Conservation (phyloP, 2,329 filamentous ascomycete genomes). For the Fonsecaea multimorphosa region DNA sequence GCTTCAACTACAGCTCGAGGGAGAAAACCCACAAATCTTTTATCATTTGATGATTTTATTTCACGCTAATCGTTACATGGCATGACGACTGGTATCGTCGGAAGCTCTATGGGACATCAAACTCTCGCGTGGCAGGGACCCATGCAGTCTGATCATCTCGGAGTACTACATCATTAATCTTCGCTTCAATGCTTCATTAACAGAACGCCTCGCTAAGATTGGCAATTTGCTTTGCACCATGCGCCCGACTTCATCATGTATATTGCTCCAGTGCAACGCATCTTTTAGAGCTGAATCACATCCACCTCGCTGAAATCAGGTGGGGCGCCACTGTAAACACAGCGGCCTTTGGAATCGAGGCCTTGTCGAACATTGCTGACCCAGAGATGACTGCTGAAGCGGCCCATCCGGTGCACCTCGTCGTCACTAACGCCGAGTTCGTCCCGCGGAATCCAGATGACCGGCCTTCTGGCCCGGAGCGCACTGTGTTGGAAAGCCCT, state of each 20-base stretch:
- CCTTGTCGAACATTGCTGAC: constrained; percentile 93
- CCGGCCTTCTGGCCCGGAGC: constrained; percentile 80
- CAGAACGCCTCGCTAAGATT: neutral
- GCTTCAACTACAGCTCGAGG: too few relatives aligned
- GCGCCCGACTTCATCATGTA: neutral
- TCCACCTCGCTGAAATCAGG: constrained; percentile 90
- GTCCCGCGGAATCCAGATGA: constrained; percentile 92
- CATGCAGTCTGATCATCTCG: too few relatives aligned
- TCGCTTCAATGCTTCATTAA: too few relatives aligned
- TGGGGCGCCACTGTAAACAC: constrained; percentile 82
- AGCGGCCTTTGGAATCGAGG: constrained; percentile 79
- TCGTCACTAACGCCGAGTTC: constrained; percentile 90
- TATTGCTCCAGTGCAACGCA: neutral
- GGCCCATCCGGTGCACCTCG: constrained; percentile 78
- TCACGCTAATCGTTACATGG: too few relatives aligned
- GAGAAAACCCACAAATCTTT: too few relatives aligned
- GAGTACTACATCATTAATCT: too few relatives aligned
- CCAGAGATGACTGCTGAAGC: constrained; percentile 78
- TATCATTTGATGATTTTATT: too few relatives aligned
- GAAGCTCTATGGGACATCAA: too few relatives aligned
- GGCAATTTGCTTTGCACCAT: neutral
- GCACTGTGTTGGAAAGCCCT: constrained; percentile 92
- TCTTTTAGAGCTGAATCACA: constrained; percentile 76
- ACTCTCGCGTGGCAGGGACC: too few relatives aligned
- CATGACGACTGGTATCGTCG: too few relatives aligned